A percentile compares a stretch with the other conserved stretches of the same genome.
These are phyloP conservation scores for Oxytropis ochrocephala DNA, from an alignment of 306 rosid genomes.

Conservation along the genomic window DNA sequence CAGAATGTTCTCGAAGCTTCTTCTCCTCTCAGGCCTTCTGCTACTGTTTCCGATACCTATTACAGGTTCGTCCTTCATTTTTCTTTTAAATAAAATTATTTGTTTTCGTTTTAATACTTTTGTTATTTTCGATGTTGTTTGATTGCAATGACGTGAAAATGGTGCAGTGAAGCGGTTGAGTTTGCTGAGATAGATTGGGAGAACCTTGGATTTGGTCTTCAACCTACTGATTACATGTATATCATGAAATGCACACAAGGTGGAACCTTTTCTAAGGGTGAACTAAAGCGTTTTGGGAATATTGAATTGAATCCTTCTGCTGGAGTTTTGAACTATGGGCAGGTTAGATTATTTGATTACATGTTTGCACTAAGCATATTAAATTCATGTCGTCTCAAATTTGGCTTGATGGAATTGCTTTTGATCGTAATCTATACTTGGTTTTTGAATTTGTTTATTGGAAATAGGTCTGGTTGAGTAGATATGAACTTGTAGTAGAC, in stretches of 20 bases:
- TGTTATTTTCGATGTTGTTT: background rate
- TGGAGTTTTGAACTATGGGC: conserved; percentile 88
- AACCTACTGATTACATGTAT: conserved; percentile 85
- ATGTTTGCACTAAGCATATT: background rate
- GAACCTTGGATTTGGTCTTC: conserved; percentile 74
- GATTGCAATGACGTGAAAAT: background rate
- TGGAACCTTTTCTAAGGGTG: conserved; percentile 63
- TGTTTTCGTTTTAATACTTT: background rate
- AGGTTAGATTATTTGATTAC: conserved; percentile 39
- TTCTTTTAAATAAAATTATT: background rate
- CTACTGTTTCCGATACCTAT: conserved; percentile 38
- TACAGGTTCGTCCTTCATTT: conserved; percentile 29
- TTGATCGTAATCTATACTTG: background rate
- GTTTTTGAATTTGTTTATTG: background rate
- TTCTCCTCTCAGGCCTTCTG: conserved; percentile 32
- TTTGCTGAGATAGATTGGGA: conserved; percentile 80
- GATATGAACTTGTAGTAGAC: background rate
- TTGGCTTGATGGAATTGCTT: background rate
- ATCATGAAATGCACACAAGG: conserved; percentile 62
- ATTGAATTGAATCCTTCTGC: conserved; percentile 86
- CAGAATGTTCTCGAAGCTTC: conserved; percentile 11
- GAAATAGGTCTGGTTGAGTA: background rate
- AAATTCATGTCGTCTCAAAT: background rate
- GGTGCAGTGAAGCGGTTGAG: conserved; percentile 38
- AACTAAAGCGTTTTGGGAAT: conserved; percentile 82